Evolutionary conservation across 768 basidiomycete species (phyloP), one percentile per base, ranked within the genome.

Genomic region (Kockovaella imperatae): DNA sequence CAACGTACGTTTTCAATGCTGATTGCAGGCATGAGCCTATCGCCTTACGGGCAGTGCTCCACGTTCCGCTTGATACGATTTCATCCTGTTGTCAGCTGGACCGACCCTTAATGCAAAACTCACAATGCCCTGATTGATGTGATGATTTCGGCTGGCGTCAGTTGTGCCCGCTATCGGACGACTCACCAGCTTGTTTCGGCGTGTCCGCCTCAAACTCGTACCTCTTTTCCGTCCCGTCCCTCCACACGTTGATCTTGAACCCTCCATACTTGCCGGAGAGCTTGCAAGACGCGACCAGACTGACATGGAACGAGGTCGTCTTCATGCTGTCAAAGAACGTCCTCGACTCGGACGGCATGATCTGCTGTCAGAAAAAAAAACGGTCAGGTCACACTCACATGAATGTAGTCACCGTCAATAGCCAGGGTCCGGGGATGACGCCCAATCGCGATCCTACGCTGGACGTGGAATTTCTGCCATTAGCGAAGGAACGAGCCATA

Each of bases 161-260:
- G 39, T 14, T 52, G 38, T 39, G 50, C n/a, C n/a, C n/a, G n/a
- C n/a, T n/a, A n/a, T n/a, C n/a, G n/a, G n/a, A n/a, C n/a, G n/a
- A n/a, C 84, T 59, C 63, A 86, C 86, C 78, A 39, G 91, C 88
- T 47, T 81, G 65, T 68, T 82, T 83, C 1, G 84, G 77, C 56
- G 74, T 88, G 70, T 93, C 91, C 0, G 90, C 93, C 73, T 99
- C 95, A 66, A 95, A 96, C 61, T 97, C 93, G 67, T 96, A 97
- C 31, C 89, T 77, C 76, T 97, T 99, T 57, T 83, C 84, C 34
- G 80, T 77, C 0, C 57, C 57, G 78, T 54, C 85, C 75, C 69
- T 51, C 64, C 80, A 83, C 11, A 97, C 79, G 26, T 93, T 79
- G 17, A 97, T 77, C 76, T 91, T 93, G 79, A 99, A 91, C 30